Evolutionary conservation across 176 grass and related monocot species (phyloP).

Genomic region (Rhynchospora pubera): DNA sequence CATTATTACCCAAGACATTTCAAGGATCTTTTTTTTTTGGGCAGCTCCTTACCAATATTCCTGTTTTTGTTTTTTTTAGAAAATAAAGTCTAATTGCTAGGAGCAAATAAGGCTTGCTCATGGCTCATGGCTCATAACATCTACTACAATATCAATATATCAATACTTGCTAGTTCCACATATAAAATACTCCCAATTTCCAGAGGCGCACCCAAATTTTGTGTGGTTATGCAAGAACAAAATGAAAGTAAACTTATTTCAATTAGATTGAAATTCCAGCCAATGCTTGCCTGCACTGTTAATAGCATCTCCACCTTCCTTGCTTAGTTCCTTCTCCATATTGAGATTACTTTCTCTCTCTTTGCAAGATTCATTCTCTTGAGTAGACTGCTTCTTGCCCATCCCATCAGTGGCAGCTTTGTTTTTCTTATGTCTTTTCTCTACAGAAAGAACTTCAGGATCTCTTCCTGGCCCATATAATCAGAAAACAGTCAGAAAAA

Average conservation of each 20-base stretch:
- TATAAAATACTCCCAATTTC: not conserved
- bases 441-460: not conserved
- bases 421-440: not conserved
- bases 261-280: not conserved
- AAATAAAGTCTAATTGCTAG: not conserved
- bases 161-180: not conserved
- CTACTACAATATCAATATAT: not conserved
- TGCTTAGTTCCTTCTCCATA: not conserved
- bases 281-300: not conserved
- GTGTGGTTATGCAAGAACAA: not conserved
- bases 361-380: not conserved
- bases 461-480: not conserved
- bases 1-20: not conserved
- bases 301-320: not conserved
- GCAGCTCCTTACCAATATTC: not conserved
- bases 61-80: not conserved
- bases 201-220: not conserved
- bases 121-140: not conserved
- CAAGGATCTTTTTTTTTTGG: not conserved
- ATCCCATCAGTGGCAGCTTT: not conserved
- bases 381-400: not conserved
- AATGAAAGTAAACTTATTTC: not conserved
- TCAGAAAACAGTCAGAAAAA: not conserved
- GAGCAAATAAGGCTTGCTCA: too few relatives aligned
- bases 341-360: not conserved